These are phyloP conservation scores for Pichia cabralensis DNA, from an alignment of 805 yeast genomes.

Conservation along the genomic window DNA sequence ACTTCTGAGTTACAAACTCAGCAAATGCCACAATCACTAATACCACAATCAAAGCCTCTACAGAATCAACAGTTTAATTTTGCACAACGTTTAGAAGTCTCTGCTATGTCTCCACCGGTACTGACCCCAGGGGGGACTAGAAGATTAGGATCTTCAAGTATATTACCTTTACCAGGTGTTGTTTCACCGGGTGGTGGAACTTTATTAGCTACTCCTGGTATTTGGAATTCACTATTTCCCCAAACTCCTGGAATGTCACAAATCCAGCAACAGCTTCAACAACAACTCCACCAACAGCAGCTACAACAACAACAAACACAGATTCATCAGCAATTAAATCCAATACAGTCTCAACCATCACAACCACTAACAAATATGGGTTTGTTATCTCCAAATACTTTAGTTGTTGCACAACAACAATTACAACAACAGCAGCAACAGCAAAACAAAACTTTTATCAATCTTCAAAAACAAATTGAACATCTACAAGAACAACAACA, in stretches of 20 bases:
- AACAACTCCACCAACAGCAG: neutral
- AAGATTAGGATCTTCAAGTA: constrained; percentile 22
- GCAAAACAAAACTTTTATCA: constrained; percentile 2
- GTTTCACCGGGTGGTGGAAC: constrained; percentile 36
- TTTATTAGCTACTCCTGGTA: constrained; percentile 43
- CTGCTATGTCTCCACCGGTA: too few species aligned
- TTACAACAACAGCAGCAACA: constrained; percentile 4
- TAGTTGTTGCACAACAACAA: constrained; percentile 4
- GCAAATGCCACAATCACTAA: too few species aligned
- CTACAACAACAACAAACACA: constrained; percentile 5
- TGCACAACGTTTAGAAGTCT: too few species aligned
- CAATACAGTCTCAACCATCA: neutral
- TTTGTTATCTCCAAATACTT: constrained; percentile 3
- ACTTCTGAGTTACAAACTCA: too few species aligned
- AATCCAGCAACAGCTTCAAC: constrained; percentile 2
- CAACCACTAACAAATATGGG: neutral
- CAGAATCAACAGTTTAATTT: too few species aligned
- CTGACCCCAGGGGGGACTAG: constrained; percentile 46
- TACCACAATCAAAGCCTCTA: too few species aligned
- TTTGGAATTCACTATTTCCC: constrained; percentile 40
- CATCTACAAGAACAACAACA: constrained; percentile 3
- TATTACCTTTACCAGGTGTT: constrained; percentile 38
- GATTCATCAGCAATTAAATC: neutral
- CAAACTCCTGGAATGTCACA: constrained; percentile 14
- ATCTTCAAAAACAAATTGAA: constrained; percentile 3